Evolutionary conservation across 306 rosid genomes (phyloP).

Genomic region (Cotoneaster glaucophyllus): DNA sequence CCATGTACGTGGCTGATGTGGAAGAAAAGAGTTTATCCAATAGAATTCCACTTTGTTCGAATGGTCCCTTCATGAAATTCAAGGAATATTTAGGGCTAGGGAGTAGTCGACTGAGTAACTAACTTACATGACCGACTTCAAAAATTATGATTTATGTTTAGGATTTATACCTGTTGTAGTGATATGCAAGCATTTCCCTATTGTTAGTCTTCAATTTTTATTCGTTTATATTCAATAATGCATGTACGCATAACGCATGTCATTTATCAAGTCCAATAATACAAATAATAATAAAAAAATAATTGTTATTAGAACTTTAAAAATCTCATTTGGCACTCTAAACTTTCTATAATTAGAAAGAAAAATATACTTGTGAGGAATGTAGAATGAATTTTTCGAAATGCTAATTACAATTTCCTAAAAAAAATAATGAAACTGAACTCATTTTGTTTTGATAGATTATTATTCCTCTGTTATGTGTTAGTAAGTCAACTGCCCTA

Average conservation of each 20-base stretch:
- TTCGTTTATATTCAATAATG: too few relatives aligned
- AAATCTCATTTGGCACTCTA: too few relatives aligned
- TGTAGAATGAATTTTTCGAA: too few relatives aligned
- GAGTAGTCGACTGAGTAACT: neutral
- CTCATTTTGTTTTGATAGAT: neutral
- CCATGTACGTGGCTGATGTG: neutral
- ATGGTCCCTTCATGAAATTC: neutral
- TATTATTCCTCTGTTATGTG: neutral
- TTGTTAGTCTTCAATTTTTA: neutral
- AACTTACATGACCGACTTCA: neutral
- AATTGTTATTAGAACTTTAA: too few relatives aligned
- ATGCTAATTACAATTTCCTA: too few relatives aligned
- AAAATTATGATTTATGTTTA: too few relatives aligned
- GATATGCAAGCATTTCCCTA: neutral
- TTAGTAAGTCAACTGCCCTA: neutral
- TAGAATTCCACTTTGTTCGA: neutral
- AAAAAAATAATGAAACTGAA: too few relatives aligned
- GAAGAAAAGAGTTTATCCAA: neutral
- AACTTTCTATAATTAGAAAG: too few relatives aligned
- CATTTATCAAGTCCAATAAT: too few relatives aligned
- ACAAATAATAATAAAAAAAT: too few relatives aligned
- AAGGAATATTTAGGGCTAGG: neutral
- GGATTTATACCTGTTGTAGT: neutral
- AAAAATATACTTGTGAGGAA: fast-evolving
- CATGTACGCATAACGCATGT: too few relatives aligned